phyloP scores from a whole-genome alignment of 2,329 filamentous ascomycete genomes.

The Alternaria novae-zelandiae region DNA sequence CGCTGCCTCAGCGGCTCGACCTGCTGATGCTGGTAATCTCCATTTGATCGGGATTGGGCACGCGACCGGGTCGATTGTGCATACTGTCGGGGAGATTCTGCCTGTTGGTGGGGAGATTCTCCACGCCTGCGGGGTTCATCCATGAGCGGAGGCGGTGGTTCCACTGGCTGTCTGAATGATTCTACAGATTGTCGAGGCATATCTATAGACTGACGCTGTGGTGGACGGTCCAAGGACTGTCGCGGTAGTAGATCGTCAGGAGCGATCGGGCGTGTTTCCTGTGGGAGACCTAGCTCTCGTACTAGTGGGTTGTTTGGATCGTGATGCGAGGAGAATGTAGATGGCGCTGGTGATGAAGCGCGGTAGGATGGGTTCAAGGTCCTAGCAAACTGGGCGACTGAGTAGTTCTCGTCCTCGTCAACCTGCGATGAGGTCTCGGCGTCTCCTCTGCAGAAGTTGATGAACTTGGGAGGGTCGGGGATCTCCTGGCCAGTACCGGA shows the following conservation, averaged over 20 bases:
- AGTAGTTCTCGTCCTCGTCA: conserved; percentile 88
- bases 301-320: conserved; percentile 79
- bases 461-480: conserved; percentile 94
- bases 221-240: conserved; percentile 13
- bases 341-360: conserved; percentile 94
- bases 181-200: conserved; percentile 5
- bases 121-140: conserved; percentile 1
- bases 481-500: conserved; percentile 95
- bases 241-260: conserved; percentile 33
- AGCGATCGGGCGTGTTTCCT: conserved; percentile 38
- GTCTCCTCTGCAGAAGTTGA: conserved; percentile 97
- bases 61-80: conserved; percentile 2
- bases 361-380: conserved; percentile 96
- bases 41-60: neutral
- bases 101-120: neutral
- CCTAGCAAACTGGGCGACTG: conserved; percentile 92
- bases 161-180: neutral
- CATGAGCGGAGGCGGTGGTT: neutral
- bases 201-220: conserved; percentile 5
- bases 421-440: conserved; percentile 80
- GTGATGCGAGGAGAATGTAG: conserved; percentile 89
- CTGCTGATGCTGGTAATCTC: conserved; percentile 2
- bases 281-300: conserved; percentile 67
- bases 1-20: conserved; percentile 5
- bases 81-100: neutral